Evolutionary conservation across 768 basidiomycete species (phyloP).

Genomic region (Daedaleopsis sinensis): DNA sequence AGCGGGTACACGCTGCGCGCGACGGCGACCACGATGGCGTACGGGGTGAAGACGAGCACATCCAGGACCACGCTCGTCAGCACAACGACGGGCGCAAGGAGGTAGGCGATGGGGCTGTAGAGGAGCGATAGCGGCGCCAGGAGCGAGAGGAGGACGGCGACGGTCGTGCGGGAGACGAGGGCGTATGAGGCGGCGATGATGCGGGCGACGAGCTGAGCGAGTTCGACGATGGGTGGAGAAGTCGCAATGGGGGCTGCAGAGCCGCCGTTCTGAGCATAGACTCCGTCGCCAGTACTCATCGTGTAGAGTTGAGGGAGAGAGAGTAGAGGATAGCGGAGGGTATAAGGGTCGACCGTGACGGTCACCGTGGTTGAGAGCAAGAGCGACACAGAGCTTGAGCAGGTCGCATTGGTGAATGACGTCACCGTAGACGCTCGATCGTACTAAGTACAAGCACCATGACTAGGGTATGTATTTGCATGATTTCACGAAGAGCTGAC

Average conservation of each 20-base stretch:
- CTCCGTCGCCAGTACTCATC: background rate
- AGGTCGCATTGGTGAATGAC: too few species aligned
- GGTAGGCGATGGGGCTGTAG: constrained; percentile 36
- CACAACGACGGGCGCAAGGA: constrained; percentile 52
- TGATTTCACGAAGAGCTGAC: too few species aligned
- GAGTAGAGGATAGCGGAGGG: too few species aligned
- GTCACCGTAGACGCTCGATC: too few species aligned
- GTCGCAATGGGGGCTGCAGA: background rate
- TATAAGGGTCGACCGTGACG: too few species aligned
- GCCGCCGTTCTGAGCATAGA: background rate
- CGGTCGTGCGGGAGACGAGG: constrained; percentile 8
- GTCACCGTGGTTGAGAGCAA: too few species aligned
- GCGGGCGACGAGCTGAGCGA: constrained; percentile 18
- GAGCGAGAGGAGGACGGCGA: constrained; percentile 1
- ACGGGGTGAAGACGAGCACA: constrained; percentile 50
- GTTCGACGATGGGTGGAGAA: constrained; percentile 22
- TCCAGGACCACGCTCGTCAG: constrained; percentile 44
- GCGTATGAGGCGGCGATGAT: constrained; percentile 5
- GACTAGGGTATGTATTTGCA: too few species aligned
- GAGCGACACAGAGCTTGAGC: too few species aligned
- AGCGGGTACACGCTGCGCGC: constrained; percentile 27
- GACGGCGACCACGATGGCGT: constrained; percentile 29
- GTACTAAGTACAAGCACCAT: too few species aligned
- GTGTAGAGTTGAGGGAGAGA: background rate
- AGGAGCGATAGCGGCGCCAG: constrained; percentile 19